phyloP scores from a whole-genome alignment of 768 basidiomycete genomes.

The Boletus subparvulus region DNA sequence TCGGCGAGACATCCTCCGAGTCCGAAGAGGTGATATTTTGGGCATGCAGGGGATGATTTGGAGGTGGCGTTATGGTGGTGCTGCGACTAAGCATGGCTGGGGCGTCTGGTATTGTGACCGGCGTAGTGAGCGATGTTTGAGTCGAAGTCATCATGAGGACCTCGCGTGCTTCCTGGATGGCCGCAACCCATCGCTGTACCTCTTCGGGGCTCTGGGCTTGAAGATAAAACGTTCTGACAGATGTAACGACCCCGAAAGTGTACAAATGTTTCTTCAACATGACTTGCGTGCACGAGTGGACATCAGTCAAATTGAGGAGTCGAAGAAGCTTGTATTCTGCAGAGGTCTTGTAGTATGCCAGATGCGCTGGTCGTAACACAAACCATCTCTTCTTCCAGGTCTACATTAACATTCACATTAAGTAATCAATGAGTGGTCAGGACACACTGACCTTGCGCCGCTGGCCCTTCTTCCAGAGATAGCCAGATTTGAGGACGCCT shows the following conservation, averaged over 20 bases:
- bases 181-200: slow-evolving; percentile 78
- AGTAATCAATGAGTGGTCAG: neutral
- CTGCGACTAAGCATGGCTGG: slow-evolving; percentile 30
- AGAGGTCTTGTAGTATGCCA: slow-evolving; percentile 95
- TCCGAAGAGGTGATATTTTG: slow-evolving; percentile 72
- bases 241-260: slow-evolving; percentile 90
- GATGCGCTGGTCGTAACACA: slow-evolving; percentile 85
- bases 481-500: slow-evolving; percentile 84
- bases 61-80: slow-evolving; percentile 45
- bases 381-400: slow-evolving; percentile 99
- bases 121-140: slow-evolving; percentile 50
- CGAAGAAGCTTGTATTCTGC: slow-evolving; percentile 92
- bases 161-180: slow-evolving; percentile 75
- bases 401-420: slow-evolving; percentile 39
- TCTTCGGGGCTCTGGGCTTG: slow-evolving; percentile 74
- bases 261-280: slow-evolving; percentile 85
- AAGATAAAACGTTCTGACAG: slow-evolving; percentile 87
- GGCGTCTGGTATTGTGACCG: slow-evolving; percentile 52
- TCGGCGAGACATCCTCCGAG: slow-evolving; percentile 68
- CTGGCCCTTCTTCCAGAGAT: slow-evolving; percentile 98
- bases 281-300: slow-evolving; percentile 88
- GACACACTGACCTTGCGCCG: slow-evolving; percentile 76
- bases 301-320: slow-evolving; percentile 80
- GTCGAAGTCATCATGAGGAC: slow-evolving; percentile 62
- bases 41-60: slow-evolving; percentile 40